Percentiles rank a stretch among this genome's conserved stretches.
Conservation (phyloP, 1,284 basidiomycete genomes). For the Ceratobasidium sp. region DNA sequence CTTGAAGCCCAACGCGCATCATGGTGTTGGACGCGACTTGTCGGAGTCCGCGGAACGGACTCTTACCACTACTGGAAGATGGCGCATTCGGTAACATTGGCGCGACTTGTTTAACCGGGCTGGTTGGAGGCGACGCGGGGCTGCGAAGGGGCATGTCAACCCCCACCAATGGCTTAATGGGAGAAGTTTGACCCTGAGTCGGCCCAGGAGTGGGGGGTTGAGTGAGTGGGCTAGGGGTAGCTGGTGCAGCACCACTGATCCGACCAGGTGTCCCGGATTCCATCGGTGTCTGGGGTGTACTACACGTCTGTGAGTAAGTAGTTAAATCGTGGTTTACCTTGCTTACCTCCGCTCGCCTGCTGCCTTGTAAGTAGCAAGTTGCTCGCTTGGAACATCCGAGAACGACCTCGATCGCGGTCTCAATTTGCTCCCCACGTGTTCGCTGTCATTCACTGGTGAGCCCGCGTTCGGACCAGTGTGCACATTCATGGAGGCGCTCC, state of each 20-base stretch:
- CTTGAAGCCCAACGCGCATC: constrained; percentile 41
- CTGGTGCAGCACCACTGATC: constrained; percentile 16
- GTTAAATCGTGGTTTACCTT: neutral
- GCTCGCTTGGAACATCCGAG: constrained; percentile 61
- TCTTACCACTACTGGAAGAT: constrained; percentile 22
- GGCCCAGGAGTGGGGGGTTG: constrained; percentile 33
- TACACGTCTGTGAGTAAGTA: neutral
- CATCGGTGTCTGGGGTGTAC: constrained; percentile 30
- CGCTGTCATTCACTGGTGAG: neutral
- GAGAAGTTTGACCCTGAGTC: constrained; percentile 5
- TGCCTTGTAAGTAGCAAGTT: constrained; percentile 37
- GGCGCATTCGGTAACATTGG: constrained; percentile 15
- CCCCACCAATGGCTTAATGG: neutral
- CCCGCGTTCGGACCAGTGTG: neutral
- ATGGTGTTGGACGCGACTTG: constrained; percentile 40
- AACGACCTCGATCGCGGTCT: constrained; percentile 75
- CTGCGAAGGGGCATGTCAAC: no score
- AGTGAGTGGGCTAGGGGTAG: constrained; percentile 41
- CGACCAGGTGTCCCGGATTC: constrained; percentile 23
- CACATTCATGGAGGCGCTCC: constrained; percentile 36
- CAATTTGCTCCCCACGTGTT: constrained; percentile 43
- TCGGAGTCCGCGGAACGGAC: constrained; percentile 36
- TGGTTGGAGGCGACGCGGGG: constrained; percentile 11
- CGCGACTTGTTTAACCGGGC: constrained; percentile 30
- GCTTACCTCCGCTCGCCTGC: constrained; percentile 25